Evolutionary conservation across 257 asterid genomes (phyloP).

Genomic region (Primulina huaijiensis): DNA sequence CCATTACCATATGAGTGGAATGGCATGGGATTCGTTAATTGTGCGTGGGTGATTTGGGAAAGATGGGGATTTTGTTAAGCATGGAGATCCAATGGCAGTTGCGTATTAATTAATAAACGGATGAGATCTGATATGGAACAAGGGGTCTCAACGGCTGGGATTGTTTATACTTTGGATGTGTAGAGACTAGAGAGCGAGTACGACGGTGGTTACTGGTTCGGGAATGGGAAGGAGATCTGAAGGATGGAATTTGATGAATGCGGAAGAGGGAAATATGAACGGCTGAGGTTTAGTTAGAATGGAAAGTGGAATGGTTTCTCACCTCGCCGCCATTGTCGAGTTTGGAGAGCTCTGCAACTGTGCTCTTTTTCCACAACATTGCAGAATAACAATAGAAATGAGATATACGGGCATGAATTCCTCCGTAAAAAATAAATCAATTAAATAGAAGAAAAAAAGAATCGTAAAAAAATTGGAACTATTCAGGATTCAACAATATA

Average conservation of each 20-base stretch:
- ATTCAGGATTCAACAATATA: no score
- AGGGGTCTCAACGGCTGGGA: slow-evolving; percentile 33
- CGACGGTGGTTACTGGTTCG: no score
- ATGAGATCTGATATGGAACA: slow-evolving; percentile 35
- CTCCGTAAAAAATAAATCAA: no score
- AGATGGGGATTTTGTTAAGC: slow-evolving; percentile 26
- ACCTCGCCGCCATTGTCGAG: slow-evolving; percentile 60
- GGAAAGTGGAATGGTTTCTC: slow-evolving; percentile 33
- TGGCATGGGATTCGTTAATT: slow-evolving; percentile 6
- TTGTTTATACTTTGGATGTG: slow-evolving; percentile 7
- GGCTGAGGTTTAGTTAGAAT: slow-evolving; percentile 29
- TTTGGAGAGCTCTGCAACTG: slow-evolving; percentile 36
- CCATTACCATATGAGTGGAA: slow-evolving; percentile 6
- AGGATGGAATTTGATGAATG: slow-evolving; percentile 32
- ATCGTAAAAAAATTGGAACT: no score
- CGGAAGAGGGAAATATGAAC: slow-evolving; percentile 28
- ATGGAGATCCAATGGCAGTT: slow-evolving; percentile 47
- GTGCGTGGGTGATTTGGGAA: slow-evolving; percentile 36
- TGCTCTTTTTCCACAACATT: slow-evolving; percentile 31
- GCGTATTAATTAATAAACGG: slow-evolving; percentile 28
- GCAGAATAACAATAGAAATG: not conserved
- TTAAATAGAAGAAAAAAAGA: no score
- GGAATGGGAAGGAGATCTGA: slow-evolving; percentile 33
- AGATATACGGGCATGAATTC: no score
- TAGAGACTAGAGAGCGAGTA: not conserved